These are phyloP conservation scores for Geotrichum australiense DNA, from an alignment of 1,139 yeast genomes.

Conservation along the genomic window DNA sequence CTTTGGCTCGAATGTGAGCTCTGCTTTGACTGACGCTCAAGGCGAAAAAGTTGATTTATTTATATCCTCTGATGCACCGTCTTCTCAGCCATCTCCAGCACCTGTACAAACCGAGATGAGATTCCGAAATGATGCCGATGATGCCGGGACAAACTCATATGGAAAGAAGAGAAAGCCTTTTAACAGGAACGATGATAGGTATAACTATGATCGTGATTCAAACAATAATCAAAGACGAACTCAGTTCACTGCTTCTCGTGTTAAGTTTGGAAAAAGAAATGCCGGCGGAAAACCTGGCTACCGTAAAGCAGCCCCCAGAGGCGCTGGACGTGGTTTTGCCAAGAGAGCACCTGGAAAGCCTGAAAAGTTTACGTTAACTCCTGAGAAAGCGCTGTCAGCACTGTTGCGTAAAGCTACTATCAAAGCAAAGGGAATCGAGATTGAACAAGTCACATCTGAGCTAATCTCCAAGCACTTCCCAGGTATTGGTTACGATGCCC, in stretches of 20 bases:
- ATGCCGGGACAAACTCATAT: too few relatives aligned
- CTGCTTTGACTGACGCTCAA: conserved; percentile 9
- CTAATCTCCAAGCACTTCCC: conserved; percentile 13
- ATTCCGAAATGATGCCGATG: too few relatives aligned
- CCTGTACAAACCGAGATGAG: too few relatives aligned
- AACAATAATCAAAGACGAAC: neutral
- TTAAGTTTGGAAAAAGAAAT: neutral
- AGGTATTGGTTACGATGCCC: conserved; percentile 12
- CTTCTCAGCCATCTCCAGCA: too few relatives aligned
- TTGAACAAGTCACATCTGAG: conserved; percentile 9
- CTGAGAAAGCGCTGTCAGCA: conserved; percentile 14
- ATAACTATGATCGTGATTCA: neutral
- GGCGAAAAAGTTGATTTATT: conserved; percentile 22
- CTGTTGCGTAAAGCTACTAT: conserved; percentile 5
- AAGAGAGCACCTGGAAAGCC: neutral
- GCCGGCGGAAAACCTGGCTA: neutral
- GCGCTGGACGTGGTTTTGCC: too few relatives aligned
- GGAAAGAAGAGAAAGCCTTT: neutral
- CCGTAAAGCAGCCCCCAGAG: conserved; percentile 4
- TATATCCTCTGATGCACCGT: conserved; percentile 19
- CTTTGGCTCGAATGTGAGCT: conserved; percentile 10
- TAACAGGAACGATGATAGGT: neutral
- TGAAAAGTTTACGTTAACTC: conserved; percentile 5
- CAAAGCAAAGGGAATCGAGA: conserved; percentile 9
- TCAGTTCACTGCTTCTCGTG: neutral